Evolutionary conservation across 2,329 filamentous ascomycete genomes (phyloP).

Genomic region (Tetracladium maxilliforme): DNA sequence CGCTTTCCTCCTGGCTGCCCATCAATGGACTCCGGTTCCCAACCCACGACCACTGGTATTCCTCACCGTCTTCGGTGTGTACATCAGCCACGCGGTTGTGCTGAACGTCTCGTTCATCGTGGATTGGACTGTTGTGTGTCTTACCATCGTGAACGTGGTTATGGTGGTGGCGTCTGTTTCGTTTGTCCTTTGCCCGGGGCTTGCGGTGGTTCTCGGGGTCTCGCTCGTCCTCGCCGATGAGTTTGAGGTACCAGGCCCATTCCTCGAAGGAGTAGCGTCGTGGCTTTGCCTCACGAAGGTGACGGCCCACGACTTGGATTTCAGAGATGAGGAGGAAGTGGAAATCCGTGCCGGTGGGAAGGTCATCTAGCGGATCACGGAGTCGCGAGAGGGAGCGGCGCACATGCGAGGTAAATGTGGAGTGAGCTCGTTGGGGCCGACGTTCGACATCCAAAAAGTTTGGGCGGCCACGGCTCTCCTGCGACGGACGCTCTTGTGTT

Average conservation of each 20-base stretch:
- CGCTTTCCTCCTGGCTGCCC: conserved; percentile 50
- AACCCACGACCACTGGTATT: conserved; percentile 55
- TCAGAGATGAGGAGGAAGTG: conserved; percentile 55
- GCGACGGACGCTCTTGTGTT: too few relatives aligned
- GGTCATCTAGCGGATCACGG: too few relatives aligned
- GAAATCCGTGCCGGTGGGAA: too few relatives aligned
- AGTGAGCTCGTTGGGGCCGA: too few relatives aligned
- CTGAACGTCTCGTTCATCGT: conserved; percentile 4
- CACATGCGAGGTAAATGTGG: too few relatives aligned
- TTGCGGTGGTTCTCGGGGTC: conserved; percentile 33
- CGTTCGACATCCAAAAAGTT: too few relatives aligned
- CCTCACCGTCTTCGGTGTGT: conserved; percentile 10
- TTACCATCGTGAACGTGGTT: background rate
- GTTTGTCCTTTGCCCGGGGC: conserved; percentile 2
- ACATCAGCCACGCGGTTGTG: conserved; percentile 4
- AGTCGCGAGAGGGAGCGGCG: too few relatives aligned
- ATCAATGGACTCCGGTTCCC: conserved; percentile 55
- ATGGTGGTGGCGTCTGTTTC: background rate
- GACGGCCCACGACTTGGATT: conserved; percentile 50
- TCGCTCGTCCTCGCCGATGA: conserved; percentile 55
- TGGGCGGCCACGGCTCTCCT: too few relatives aligned
- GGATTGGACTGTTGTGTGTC: background rate
- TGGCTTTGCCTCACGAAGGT: conserved; percentile 40
- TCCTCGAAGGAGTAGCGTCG: conserved; percentile 67
- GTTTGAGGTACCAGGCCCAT: conserved; percentile 70